These are phyloP conservation scores for Globisporangium lucens DNA, from an alignment of 352 stramenopile species.

Conservation along the genomic window DNA sequence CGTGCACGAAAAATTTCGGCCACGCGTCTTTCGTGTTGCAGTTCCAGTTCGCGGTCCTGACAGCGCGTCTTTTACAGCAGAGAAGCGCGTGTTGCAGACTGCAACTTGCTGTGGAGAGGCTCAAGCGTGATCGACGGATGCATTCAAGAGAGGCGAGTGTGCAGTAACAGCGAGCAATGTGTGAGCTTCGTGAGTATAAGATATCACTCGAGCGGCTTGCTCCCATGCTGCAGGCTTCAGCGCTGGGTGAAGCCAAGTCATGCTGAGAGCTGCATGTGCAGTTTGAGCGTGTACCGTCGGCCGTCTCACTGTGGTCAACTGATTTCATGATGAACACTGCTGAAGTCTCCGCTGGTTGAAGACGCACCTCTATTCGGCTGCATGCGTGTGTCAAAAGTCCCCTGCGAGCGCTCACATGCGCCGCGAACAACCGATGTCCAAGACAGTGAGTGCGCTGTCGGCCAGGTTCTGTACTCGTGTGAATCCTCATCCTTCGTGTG, in stretches of 20 bases:
- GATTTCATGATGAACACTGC: not conserved
- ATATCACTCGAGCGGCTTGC: not conserved
- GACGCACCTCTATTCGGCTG: not conserved
- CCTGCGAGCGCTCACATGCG: not conserved
- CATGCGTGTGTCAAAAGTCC: not conserved
- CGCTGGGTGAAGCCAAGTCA: not conserved
- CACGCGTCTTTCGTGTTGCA: not conserved
- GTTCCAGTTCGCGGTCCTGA: not conserved
- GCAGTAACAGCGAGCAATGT: not conserved
- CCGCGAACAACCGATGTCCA: not conserved
- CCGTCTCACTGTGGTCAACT: not conserved
- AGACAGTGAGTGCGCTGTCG: not conserved
- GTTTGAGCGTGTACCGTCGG: not conserved
- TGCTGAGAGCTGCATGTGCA: not conserved
- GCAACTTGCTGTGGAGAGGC: not conserved
- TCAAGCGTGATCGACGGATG: not conserved
- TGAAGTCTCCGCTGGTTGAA: not conserved
- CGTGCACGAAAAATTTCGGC: not conserved
- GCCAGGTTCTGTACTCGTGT: not conserved
- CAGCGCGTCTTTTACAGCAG: not conserved
- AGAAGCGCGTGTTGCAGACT: not conserved
- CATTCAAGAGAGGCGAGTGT: not conserved
- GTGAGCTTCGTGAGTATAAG: not conserved
- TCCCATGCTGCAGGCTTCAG: not conserved
- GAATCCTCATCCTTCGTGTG: not conserved